A percentile compares a stretch with the other conserved stretches of the same genome.
These are phyloP conservation scores for Vitis hybrid DNA, from an alignment of 177 flowering plant genomes.

Conservation along the genomic window DNA sequence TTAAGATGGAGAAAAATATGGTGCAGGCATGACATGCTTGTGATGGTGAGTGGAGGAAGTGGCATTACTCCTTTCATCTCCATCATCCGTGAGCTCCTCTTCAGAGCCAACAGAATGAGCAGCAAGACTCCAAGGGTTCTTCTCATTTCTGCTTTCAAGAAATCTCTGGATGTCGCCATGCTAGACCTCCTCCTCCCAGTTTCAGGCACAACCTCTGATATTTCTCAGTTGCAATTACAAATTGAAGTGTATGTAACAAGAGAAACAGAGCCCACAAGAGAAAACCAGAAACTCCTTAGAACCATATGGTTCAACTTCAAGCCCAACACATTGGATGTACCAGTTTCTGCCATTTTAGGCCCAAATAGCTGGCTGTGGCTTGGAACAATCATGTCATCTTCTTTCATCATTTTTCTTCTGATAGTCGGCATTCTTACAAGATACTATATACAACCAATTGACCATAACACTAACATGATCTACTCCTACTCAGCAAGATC, in stretches of 20 bases:
- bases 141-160: conserved; percentile 53
- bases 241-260: conserved; percentile 66
- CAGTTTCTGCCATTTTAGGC: conserved; percentile 50
- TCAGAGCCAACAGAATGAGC: conserved; percentile 18
- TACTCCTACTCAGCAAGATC: conserved; percentile 30
- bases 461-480: conserved; percentile 22
- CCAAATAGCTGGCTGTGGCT: conserved; percentile 73
- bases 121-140: conserved; percentile 21
- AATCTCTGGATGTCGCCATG: conserved; percentile 39
- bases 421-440: conserved; percentile 49
- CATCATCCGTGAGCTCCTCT: conserved; percentile 51
- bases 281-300: conserved; percentile 18
- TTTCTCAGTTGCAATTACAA: conserved; percentile 34
- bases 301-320: conserved; percentile 48
- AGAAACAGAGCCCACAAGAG: conserved; percentile 35
- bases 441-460: conserved; percentile 64
- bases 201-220: conserved; percentile 19
- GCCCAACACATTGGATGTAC: conserved; percentile 41
- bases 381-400: conserved; percentile 52
- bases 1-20: too few relatives aligned
- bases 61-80: conserved; percentile 67
- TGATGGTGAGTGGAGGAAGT: conserved; percentile 69
- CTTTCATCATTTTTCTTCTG: conserved; percentile 60
- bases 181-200: conserved; percentile 56
- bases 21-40: conserved; percentile 48